Evolutionary conservation across 1,284 basidiomycete genomes (phyloP).

Genomic region (Boletus mariae): DNA sequence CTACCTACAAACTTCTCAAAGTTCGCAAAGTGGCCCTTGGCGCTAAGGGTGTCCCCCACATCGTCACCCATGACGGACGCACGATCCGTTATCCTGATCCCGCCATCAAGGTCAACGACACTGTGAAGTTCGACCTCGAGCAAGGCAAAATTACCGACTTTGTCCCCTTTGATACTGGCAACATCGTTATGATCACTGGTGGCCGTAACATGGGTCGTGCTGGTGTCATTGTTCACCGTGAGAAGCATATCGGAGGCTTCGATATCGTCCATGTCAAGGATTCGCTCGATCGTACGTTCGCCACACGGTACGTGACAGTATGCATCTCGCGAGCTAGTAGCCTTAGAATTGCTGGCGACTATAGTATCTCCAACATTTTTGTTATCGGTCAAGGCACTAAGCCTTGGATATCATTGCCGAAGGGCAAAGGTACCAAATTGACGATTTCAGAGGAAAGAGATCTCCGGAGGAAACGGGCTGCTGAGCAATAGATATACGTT

Average conservation of each 20-base stretch:
- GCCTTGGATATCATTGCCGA: conserved; percentile 96
- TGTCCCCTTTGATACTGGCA: conserved; percentile 96
- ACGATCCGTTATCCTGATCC: conserved; percentile 99
- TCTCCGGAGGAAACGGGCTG: conserved; percentile 67
- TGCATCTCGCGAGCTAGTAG: background rate
- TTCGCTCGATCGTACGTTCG: conserved; percentile 91
- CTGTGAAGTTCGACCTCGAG: conserved; percentile 95
- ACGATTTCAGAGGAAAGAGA: conserved; percentile 87
- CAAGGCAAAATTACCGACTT: conserved; percentile 93
- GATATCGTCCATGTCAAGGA: conserved; percentile 98
- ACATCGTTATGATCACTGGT: conserved; percentile 97
- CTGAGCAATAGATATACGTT: conserved; percentile 48
- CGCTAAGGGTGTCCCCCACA: conserved; percentile 90
- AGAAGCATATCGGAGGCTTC: conserved; percentile 97
- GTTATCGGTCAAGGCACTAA: conserved; percentile 95
- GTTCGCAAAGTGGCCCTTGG: conserved; percentile 92
- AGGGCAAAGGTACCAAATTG: conserved; percentile 97
- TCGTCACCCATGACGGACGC: conserved; percentile 99
- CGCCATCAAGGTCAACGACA: conserved; percentile 94
- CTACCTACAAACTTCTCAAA: conserved; percentile 97
- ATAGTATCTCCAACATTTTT: conserved; percentile 94
- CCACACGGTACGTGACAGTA: conserved; percentile 73
- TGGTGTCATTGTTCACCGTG: conserved; percentile 92
- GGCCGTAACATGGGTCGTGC: conserved; percentile 99
- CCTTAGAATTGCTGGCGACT: conserved; percentile 5